A percentile compares a stretch with the other conserved stretches of the same genome.
Evolutionary conservation across 2,329 filamentous ascomycete species (phyloP).

Genomic region (Zarea fungicola): DNA sequence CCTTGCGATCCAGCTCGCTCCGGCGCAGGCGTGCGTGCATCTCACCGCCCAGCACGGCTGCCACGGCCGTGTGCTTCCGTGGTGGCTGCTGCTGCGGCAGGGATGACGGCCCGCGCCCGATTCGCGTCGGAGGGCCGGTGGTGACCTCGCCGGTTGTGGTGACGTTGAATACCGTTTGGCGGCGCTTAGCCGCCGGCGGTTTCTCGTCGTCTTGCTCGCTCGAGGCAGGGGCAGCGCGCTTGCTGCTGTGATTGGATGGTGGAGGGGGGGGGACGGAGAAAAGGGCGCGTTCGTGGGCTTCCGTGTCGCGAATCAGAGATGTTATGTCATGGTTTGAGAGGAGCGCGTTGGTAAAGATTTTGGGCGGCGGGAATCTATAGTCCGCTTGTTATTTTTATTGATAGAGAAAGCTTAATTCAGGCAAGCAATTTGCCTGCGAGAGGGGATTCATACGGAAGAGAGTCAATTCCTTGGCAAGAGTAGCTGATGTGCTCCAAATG

Average conservation of each 20-base stretch:
- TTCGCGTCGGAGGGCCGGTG: constrained; percentile 44
- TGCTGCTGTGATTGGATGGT: constrained; percentile 24
- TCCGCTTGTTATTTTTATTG: constrained; percentile 12
- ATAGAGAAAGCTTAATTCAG: background rate
- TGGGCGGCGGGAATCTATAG: constrained; percentile 76
- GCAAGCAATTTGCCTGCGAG: background rate
- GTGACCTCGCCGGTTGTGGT: constrained; percentile 54
- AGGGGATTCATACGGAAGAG: constrained; percentile 59
- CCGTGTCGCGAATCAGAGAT: constrained; percentile 87
- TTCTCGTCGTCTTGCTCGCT: constrained; percentile 15
- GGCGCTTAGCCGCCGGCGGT: constrained; percentile 36
- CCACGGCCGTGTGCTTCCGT: constrained; percentile 75
- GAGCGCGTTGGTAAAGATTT: constrained; percentile 91
- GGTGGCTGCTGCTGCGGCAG: constrained; percentile 40
- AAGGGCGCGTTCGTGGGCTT: constrained; percentile 87
- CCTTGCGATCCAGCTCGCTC: constrained; percentile 46
- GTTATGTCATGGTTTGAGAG: constrained; percentile 89
- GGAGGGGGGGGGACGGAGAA: constrained; percentile 80
- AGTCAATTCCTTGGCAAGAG: constrained; percentile 71
- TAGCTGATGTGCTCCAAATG: constrained; percentile 73
- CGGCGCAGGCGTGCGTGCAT: constrained; percentile 73
- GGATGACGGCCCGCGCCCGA: constrained; percentile 14
- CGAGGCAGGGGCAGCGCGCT: constrained; percentile 34
- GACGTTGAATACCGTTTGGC: constrained; percentile 63
- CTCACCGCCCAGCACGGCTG: constrained; percentile 80